Evolutionary conservation across 345 rosid species (phyloP), one percentile per base, ranked within the genome.

Genomic region (Raphanus sativus): DNA sequence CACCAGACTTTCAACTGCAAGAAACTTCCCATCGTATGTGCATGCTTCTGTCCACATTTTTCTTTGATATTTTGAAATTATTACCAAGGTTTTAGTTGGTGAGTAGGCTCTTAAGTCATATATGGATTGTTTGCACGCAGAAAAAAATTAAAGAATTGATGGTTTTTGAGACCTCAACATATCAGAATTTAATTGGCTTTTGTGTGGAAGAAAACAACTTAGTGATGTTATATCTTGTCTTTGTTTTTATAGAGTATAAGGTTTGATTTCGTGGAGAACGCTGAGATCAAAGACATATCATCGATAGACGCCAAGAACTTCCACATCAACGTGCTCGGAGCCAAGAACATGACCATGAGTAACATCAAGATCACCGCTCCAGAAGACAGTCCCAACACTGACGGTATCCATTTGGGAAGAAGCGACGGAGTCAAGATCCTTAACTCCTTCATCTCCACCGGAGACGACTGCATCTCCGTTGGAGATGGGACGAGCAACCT

Each of bases 291-390:
- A 25, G 85, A 58, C 50, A 70, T 90, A 62, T 80, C 85, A 2
- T 72, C 87, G 1, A 8, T 78, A 4, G 77, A 88, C 65, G 85
- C 89, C 75, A 90, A 88, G 72, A 78, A 84, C 56, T 90, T 88
- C 56, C 90, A 90, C 36, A 70, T 85, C 3, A 85, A 80, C 30
- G 81, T 87, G 8, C 0, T 88, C 1, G 88, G 89, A 15, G 77
- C 87, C 77, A 76, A 73, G 45, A 88, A 90, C 83, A 7, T 86
- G 21, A 84, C 85, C 10, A 74, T 90, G 74, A 4, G 13, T 13
- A 75, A 56, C 24, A 4, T 79, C 50, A 69, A 11, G 56, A 76
- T 86, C 59, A 62, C 2, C 2, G 87, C 86, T 11, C 87, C 89
- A 3, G 82, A 28, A 33, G 82, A 82, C 0, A 82, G 86, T 45